Evolutionary conservation across 441 rosid genomes (phyloP), one percentile per base, ranked within the genome.

Genomic region (Corymbia citriodora): DNA sequence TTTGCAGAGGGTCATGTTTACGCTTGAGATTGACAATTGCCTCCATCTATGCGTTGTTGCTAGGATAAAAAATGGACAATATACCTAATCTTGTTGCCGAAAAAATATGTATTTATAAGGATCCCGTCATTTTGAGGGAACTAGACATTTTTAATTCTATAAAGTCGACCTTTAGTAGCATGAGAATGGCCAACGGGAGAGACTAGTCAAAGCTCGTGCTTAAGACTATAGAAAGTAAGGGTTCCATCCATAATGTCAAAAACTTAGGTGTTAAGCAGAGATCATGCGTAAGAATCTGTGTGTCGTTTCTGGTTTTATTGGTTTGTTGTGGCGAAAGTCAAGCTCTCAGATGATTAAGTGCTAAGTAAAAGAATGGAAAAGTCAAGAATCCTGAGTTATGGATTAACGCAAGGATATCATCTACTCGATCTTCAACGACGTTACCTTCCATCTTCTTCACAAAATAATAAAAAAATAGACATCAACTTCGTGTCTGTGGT

Each of bases 11-110:
- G 91, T 94, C 21, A 96, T 95, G 96, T 92, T 97, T 89, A 95
- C 97, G 4, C 98, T 97, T 90, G 97, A 94, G 97, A 93, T 97
- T 48, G 89, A 94, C 40, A 96, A 94, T 55, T 95, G 94, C 70
- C 97, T 96, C 49, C 90, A 93, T 91, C 95, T 95, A 33, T 50
- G 50, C 52, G 95, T 97, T 18, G 72, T 91, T 88, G 92, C 94
- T 12, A 93, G 97, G 49, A 36, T 36, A 9, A 19, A 19, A 72
- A 74, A 57, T 8, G 40, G n/a, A 17, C 27, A 19, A 7, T 27
- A 72, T 72, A 19, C 82, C 49, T 19, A 36, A 19, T 74, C 27
- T 72, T 74, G 36, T 93, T 63, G 86, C 99, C 98, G 29, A 96
- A 74, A 1, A 1, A 36, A 19, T 5, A 36, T 36, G 27, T 72